These are phyloP conservation scores for Cyathus striatus DNA, from an alignment of 768 basidiomycete species.

Conservation along the genomic window DNA sequence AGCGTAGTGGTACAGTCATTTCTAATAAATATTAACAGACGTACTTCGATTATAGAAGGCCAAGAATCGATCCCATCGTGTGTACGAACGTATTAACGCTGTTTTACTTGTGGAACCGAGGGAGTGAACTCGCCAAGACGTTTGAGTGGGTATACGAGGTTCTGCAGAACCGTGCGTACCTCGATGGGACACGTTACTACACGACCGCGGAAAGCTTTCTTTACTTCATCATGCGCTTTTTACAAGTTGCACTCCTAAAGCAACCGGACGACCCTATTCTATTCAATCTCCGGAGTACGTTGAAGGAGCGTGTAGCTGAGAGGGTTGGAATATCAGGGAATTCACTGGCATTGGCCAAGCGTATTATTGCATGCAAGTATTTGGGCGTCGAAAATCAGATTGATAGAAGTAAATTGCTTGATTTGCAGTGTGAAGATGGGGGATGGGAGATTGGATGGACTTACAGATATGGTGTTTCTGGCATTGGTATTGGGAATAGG, in stretches of 20 bases:
- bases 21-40: too few species aligned
- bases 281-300: slow-evolving; percentile 5
- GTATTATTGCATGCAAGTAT: slow-evolving; percentile 23
- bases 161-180: slow-evolving; percentile 30
- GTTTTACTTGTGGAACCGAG: slow-evolving; percentile 12
- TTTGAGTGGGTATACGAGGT: slow-evolving; percentile 30
- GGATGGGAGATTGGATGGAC: slow-evolving; percentile 32
- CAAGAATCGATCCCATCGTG: slow-evolving; percentile 30
- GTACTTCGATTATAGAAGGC: slow-evolving; percentile 28
- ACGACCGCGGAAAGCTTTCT: slow-evolving; percentile 29
- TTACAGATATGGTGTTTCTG: slow-evolving; percentile 28
- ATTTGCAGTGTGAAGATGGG: slow-evolving; percentile 32
- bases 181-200: slow-evolving; percentile 36
- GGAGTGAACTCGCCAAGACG: slow-evolving; percentile 7
- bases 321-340: slow-evolving; percentile 28
- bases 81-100: slow-evolving; percentile 29
- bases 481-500: slow-evolving; percentile 28
- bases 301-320: slow-evolving; percentile 28
- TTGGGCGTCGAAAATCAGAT: slow-evolving; percentile 19
- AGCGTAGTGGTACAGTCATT: too few species aligned
- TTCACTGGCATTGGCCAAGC: slow-evolving; percentile 34
- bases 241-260: slow-evolving; percentile 14
- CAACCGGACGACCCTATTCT: background rate
- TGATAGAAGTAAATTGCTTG: slow-evolving; percentile 23
- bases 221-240: slow-evolving; percentile 31